Conservation (phyloP, 1,139 yeast species). For the Saccharomyces pastorianus region DNA sequence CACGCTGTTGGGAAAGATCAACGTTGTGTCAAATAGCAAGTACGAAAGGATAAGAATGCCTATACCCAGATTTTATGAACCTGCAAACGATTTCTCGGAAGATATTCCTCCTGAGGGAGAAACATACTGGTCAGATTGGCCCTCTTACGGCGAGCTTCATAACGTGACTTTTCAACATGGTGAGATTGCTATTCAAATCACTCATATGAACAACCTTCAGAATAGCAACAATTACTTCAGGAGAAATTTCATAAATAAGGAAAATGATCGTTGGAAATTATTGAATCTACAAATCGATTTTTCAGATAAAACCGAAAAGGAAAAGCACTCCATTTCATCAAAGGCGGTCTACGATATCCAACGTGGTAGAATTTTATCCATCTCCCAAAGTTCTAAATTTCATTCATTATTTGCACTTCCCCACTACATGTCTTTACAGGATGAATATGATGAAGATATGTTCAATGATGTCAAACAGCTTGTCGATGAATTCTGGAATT, state of each 20-base stretch:
- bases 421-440: conserved; percentile 23
- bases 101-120: conserved; percentile 23
- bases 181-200: conserved; percentile 21
- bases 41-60: conserved; percentile 25
- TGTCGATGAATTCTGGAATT: conserved; percentile 30
- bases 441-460: conserved; percentile 36
- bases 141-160: conserved; percentile 19
- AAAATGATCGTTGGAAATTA: conserved; percentile 30
- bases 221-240: conserved; percentile 11
- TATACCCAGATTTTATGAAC: conserved; percentile 24
- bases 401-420: conserved; percentile 45
- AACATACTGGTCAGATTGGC: conserved; percentile 18
- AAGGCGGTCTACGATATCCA: conserved; percentile 65
- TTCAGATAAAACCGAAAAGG: conserved; percentile 35
- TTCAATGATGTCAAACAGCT: conserved; percentile 36
- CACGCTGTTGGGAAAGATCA: conserved; percentile 21
- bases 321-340: conserved; percentile 43
- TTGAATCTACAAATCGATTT: conserved; percentile 27
- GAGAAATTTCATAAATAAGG: conserved; percentile 24
- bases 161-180: conserved; percentile 28
- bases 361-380: conserved; percentile 57
- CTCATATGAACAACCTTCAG: conserved; percentile 23
- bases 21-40: conserved; percentile 16
- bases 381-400: conserved; percentile 67
- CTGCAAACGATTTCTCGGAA: conserved; percentile 21